These are phyloP conservation scores for Insectozyma bohioensis DNA, from an alignment of 1,139 yeast species.

Conservation along the genomic window DNA sequence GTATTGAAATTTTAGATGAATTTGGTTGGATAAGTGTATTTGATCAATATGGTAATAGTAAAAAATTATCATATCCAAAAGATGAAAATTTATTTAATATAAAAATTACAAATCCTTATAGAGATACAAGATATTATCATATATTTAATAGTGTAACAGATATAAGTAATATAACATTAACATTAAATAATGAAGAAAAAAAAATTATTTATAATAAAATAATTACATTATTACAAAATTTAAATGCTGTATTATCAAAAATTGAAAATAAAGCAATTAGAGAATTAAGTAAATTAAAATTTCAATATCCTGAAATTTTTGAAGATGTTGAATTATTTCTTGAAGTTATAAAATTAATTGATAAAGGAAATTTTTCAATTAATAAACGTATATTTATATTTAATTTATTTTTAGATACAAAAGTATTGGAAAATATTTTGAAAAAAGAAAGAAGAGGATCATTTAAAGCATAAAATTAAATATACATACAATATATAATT, in stretches of 20 bases:
- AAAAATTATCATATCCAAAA: constrained; percentile 58
- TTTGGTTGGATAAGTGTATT: constrained; percentile 69
- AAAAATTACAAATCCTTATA: constrained; percentile 30
- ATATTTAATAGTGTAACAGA: constrained; percentile 22
- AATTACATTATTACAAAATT: constrained; percentile 52
- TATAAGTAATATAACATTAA: constrained; percentile 2
- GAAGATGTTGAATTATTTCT: constrained; percentile 56
- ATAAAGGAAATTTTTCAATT: constrained; percentile 64
- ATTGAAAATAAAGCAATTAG: constrained; percentile 67
- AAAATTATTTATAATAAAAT: constrained; percentile 28
- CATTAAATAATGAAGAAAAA: constrained; percentile 7
- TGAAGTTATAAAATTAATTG: constrained; percentile 62
- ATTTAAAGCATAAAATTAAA: no score
- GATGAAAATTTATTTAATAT: constrained; percentile 23
- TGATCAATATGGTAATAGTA: constrained; percentile 51
- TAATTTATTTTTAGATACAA: constrained; percentile 61
- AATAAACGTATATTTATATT: constrained; percentile 66
- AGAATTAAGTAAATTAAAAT: constrained; percentile 57
- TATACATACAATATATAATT: neutral
- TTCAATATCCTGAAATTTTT: constrained; percentile 54
- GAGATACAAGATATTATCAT: constrained; percentile 30
- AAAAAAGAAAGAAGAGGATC: constrained; percentile 23
- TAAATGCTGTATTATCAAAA: constrained; percentile 65
- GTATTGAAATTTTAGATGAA: constrained; percentile 84
- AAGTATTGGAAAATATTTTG: constrained; percentile 54